These are phyloP conservation scores for Raphanus raphanistrum DNA, from an alignment of 345 rosid species.

Conservation along the genomic window DNA sequence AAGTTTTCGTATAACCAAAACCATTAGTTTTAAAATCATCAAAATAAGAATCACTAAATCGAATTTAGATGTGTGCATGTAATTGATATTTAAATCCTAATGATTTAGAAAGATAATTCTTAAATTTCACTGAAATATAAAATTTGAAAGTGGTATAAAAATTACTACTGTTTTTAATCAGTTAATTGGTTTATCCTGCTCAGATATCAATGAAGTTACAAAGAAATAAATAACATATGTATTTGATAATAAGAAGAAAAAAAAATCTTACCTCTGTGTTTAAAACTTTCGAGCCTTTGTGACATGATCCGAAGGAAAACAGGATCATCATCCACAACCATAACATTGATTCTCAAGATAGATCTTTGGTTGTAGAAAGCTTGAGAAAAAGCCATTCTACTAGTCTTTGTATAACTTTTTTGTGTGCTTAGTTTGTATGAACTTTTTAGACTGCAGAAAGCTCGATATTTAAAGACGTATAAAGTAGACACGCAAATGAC, in stretches of 20 bases:
- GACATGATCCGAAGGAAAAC: slow-evolving; percentile 50
- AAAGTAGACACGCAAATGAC: slow-evolving; percentile 29
- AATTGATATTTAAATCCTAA: not conserved
- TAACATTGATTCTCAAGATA: slow-evolving; percentile 37
- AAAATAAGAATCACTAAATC: not conserved
- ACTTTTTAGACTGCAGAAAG: slow-evolving; percentile 9
- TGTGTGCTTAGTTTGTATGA: slow-evolving; percentile 5
- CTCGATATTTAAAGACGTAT: slow-evolving; percentile 21
- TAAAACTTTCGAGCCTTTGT: slow-evolving; percentile 44
- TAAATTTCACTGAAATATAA: not conserved
- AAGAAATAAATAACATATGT: not conserved
- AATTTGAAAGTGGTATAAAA: not conserved
- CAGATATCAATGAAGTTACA: not conserved
- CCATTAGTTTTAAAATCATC: not conserved
- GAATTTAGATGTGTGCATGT: slow-evolving; percentile 13
- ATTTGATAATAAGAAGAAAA: not conserved
- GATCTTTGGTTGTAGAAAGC: slow-evolving; percentile 26
- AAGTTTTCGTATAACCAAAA: not conserved
- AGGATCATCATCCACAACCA: slow-evolving; percentile 72
- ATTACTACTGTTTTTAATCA: no score
- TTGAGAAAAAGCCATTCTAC: slow-evolving; percentile 30
- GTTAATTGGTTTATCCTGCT: not conserved
- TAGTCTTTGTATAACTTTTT: slow-evolving; percentile 4
- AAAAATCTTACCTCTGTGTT: slow-evolving; percentile 46
- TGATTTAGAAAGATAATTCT: not conserved